Base-by-base conservation (phyloP, 176 grass and related monocot genomes). In the Aegilops sharonensis region DNA sequence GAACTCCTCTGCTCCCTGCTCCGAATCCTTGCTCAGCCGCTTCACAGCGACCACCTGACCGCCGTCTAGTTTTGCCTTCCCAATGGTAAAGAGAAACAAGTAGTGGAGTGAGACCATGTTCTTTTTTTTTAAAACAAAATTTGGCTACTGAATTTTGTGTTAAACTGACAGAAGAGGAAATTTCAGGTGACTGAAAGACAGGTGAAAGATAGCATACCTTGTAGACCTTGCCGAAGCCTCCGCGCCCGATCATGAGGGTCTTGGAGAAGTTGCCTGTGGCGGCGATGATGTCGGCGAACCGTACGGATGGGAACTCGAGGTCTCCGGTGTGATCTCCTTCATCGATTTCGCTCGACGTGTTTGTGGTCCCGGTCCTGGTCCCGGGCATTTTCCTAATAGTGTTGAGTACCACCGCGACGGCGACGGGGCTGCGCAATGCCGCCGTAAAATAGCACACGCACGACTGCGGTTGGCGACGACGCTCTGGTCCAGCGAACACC, bases 151-250 rank as follows among this genome's bases (percentile, higher is more conserved):
- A 30, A 64, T 11, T 39, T 70, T 39, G 4, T 40, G 35, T 1
- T n/a, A 11, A 9, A 21, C 20, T 40, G 31, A 21, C 20, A 37
- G 20, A 40, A 72, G 4, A 72, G 0, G 0, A 3, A 12, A 6
- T 0, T 14, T 25, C 39, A 25, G 21, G 36, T 14, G 11, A 43
- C 21, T 43, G 5, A 14, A 11, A 11, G 4, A 5, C 5, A 50
- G 48, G 14, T 50, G 4, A 17, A 50, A 50, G 14, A 1, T 50
- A 50, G 48, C 15, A 50, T 50, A 94, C 92, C 92, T 89, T 91
- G 80, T 91, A 94, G 60, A 94, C 92, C 34, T 77, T 86, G 7
- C 86, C 92, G 39, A 94, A 94, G 56, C 92, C 89, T 20, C 89
- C 92, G 1, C 90, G 87, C 0, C 92, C 92, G 0, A 94, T 78